A percentile compares a stretch with the other conserved stretches of the same genome.
Conservation (phyloP, 176 grass and related monocot genomes). For the Bromus sterilis region DNA sequence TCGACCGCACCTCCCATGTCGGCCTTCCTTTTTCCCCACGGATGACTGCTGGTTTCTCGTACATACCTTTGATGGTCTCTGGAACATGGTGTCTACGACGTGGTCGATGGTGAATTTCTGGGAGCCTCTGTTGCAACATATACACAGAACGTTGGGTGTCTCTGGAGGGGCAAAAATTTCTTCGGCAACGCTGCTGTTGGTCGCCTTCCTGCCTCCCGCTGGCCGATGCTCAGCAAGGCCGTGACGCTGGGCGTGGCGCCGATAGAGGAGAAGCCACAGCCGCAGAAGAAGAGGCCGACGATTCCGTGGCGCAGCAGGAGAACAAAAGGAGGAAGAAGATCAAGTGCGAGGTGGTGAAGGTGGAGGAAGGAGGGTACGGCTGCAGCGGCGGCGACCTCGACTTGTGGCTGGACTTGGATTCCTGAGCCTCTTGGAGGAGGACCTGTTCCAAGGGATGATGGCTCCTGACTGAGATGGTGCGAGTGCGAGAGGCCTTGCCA, state of each 20-base stretch:
- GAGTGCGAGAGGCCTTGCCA: no score
- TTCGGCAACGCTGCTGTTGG: no score
- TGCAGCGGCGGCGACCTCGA: constrained; percentile 15
- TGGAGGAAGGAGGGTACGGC: constrained; percentile 33
- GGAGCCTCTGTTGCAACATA: no score
- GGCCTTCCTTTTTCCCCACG: no score
- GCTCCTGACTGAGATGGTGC: constrained; percentile 25
- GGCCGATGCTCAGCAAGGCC: neutral
- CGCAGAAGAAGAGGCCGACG: neutral
- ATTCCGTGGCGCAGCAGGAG: neutral
- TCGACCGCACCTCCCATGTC: no score
- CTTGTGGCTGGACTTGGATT: constrained; percentile 40
- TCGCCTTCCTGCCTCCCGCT: no score
- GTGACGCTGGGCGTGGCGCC: neutral
- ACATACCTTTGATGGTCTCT: no score
- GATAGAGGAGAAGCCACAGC: neutral
- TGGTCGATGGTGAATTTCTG: no score
- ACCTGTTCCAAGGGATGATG: constrained; percentile 32
- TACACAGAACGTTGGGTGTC: no score
- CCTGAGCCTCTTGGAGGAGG: constrained; percentile 54
- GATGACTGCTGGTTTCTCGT: no score
- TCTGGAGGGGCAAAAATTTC: no score
- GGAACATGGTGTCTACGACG: no score
- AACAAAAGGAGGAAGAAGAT: constrained; percentile 17
- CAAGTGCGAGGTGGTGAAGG: constrained; percentile 41